Percentiles rank a stretch among this genome's conserved stretches.
These are phyloP conservation scores for Starmerella khaoyaiensis DNA, from an alignment of 805 yeast genomes.

Conservation along the genomic window DNA sequence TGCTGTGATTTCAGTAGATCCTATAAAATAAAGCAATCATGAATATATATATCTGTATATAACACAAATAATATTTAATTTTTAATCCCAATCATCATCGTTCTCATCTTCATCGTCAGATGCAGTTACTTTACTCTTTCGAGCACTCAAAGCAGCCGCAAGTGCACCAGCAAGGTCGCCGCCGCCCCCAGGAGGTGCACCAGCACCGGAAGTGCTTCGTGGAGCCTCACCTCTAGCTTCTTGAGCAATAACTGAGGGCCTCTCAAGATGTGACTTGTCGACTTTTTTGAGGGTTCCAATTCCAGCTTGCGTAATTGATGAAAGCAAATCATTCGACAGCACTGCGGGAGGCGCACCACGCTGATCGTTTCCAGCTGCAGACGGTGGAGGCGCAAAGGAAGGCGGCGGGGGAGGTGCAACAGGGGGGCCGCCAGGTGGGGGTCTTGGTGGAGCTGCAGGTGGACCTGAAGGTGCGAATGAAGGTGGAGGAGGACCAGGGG, in stretches of 20 bases:
- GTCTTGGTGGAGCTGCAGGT: slow-evolving; percentile 7
- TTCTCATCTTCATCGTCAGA: slow-evolving; percentile 78
- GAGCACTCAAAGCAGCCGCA: slow-evolving; percentile 68
- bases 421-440: slow-evolving; percentile 4
- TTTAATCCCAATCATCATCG: slow-evolving; percentile 52
- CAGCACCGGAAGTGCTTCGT: slow-evolving; percentile 27
- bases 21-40: too few species aligned
- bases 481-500: slow-evolving; percentile 26
- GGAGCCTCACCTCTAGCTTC: slow-evolving; percentile 55
- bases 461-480: slow-evolving; percentile 19
- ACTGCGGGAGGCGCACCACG: slow-evolving; percentile 39
- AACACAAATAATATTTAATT: too few species aligned
- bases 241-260: slow-evolving; percentile 57
- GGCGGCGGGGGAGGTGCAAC: slow-evolving; percentile 22
- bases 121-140: slow-evolving; percentile 69
- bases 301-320: slow-evolving; percentile 77
- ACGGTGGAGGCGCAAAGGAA: slow-evolving; percentile 21
- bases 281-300: slow-evolving; percentile 55
- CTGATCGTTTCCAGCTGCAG: slow-evolving; percentile 35
- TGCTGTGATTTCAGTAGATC: too few species aligned
- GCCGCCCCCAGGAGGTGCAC: slow-evolving; percentile 29
- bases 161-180: slow-evolving; percentile 62
- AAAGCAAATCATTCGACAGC: slow-evolving; percentile 35
- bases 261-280: slow-evolving; percentile 72
- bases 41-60: too few species aligned